Evolutionary conservation across 805 yeast species (phyloP), one percentile per base, ranked within the genome.

Genomic region (Barnettozyma sucrosica): DNA sequence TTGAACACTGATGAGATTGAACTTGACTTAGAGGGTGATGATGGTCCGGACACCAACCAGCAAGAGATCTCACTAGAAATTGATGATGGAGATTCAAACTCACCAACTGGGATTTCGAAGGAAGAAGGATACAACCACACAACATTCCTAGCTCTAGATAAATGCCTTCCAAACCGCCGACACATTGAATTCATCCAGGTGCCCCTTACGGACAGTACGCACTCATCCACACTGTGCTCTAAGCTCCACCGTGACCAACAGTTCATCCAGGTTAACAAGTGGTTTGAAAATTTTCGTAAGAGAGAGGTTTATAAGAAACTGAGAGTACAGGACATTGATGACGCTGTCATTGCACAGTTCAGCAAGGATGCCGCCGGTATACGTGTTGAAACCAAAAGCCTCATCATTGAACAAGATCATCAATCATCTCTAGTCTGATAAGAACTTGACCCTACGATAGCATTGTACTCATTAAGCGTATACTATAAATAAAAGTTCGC

Each of bases 111-210:
- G 30, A 20, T 20, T n/a, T 43, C 53, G 11, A 50, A 45, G 26
- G 34, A 14, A 9, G 16, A 16, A 18, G 62, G 54, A 1, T 56
- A 53, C 42, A 33, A 49, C 38, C 54, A 51, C 23, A 79, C 84
- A 2, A 57, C 64, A 13, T 92, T 89, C 56, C 64, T 87, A 26
- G 93, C 98, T 0, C 70, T 92, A 24, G 97, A 90, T 61, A 92
- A 92, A 63, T 88, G 95, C 56, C 67, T 85, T 1, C 88, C 89
- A 2, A 66, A 72, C 16, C 68, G 95, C 20, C 58, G 68, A 21
- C 87, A 75, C 58, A 52, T 89, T 9, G 83, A 83, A 49, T 55
- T 76, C 4, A 21, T 80, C 14, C 69, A 73, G 1, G 64, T 85
- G 3, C 70, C 68, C 5, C 55, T 67, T 2, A 62, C 69, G 1